Evolutionary conservation across 768 basidiomycete species (phyloP), one percentile per base, ranked within the genome.

Genomic region (Lentinus brumalis): DNA sequence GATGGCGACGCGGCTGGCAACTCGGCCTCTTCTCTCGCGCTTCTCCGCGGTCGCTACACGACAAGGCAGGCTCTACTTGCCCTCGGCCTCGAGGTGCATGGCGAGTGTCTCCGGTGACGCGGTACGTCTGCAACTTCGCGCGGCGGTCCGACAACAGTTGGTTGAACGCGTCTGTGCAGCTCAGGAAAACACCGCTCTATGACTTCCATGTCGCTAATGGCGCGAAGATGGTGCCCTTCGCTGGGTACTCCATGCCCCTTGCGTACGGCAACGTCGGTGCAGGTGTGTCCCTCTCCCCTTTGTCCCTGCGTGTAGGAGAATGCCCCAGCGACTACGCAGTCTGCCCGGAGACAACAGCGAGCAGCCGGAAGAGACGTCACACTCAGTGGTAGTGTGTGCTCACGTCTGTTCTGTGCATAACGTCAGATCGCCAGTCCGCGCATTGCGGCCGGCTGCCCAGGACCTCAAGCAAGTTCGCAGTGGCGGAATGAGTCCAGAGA

Each of bases 211-310:
- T 92, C 50, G 72, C 86, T 62, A 80, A 91, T 73, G 88, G 82
- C 16, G 96, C 89, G 1, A 96, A 96, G 75, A 95, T 98, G 93
- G 94, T 97, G 0, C 89, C 93, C 0, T 99, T 98, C 74, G 97
- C 94, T 2, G 96, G 96, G 6, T 98, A 87, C 75, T 84, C 86
- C 4, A 99, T 99, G 96, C 97, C 96, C 0, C 79, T 99, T 46
- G 74, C 83, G 3, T 99, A 98, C 69, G 92, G 87, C 5, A 80
- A 83, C 32, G 83, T 91, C 50, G 93, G 93, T 5, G 91, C 93
- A 80, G 84, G 91, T 88, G 60, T 60, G 82, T 71, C 45, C 10
- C 40, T 50, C 5, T 56, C 21, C 11, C 40, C 45, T 41, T 56
- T n/a, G 45, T 32, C 50, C 39, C 32, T 29, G 21, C 21, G 21